Conservation (phyloP, 352 stramenopile species). For the Elongisporangium prolatum region DNA sequence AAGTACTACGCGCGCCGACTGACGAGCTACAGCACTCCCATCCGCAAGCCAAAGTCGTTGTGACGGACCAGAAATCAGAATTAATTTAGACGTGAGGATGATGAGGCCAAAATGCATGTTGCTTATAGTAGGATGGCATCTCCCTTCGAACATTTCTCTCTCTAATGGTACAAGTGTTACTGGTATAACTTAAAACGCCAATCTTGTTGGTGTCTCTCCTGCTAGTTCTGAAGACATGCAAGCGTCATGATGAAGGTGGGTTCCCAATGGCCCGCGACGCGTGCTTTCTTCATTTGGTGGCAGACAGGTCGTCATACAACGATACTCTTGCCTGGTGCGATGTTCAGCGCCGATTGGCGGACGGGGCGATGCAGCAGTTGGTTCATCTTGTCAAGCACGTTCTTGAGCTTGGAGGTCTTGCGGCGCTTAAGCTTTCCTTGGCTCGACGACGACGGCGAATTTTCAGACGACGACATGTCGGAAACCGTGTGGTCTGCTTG, state of each 20-base stretch:
- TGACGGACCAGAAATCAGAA: neutral
- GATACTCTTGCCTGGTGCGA: conserved; percentile 60
- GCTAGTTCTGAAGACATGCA: neutral
- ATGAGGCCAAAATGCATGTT: neutral
- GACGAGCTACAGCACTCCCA: conserved; percentile 5
- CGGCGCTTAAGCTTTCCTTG: conserved; percentile 36
- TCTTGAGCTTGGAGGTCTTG: conserved; percentile 65
- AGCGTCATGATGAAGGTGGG: neutral
- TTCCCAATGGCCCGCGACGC: neutral
- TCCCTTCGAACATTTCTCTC: neutral
- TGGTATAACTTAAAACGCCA: neutral
- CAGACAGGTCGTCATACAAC: conserved; percentile 32
- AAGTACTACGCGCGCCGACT: conserved; percentile 43
- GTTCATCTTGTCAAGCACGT: conserved; percentile 61
- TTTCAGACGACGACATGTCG: conserved; percentile 17
- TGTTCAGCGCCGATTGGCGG: conserved; percentile 61
- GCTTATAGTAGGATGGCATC: neutral
- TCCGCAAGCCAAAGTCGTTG: neutral
- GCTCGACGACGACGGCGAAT: conserved; percentile 5
- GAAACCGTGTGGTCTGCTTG: conserved; percentile 24
- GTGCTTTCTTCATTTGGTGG: conserved; percentile 16
- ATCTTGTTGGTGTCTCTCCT: neutral
- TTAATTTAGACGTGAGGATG: neutral
- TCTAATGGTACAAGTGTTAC: neutral
- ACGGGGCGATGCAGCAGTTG: conserved; percentile 71